Conservation (phyloP, 441 rosid genomes). For the Geranium incanum region DNA sequence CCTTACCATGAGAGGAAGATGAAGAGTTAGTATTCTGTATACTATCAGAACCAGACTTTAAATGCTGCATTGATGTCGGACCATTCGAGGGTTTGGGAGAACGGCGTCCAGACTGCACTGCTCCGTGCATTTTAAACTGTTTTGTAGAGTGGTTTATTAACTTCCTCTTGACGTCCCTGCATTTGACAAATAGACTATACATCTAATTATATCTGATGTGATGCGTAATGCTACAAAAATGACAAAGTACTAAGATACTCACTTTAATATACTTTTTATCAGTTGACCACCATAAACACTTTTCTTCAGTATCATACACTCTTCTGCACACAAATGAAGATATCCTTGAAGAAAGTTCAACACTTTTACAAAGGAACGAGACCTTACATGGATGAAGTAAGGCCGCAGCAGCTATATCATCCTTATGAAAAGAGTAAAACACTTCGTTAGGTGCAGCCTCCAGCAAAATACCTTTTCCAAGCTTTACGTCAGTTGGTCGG, state of each 20-base stretch:
- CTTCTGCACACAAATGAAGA: conserved; percentile 77
- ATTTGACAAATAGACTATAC: neutral
- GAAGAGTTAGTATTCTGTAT: conserved; percentile 49
- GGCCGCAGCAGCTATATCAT: conserved; percentile 75
- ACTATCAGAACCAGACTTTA: conserved; percentile 55
- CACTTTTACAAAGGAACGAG: conserved; percentile 68
- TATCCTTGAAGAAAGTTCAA: conserved; percentile 58
- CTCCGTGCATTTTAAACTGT: conserved; percentile 68
- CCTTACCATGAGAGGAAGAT: conserved; percentile 63
- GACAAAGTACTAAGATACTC: conserved; percentile 25
- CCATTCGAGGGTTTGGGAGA: conserved; percentile 78
- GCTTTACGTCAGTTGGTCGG: conserved; percentile 71
- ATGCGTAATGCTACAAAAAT: neutral
- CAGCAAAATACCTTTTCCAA: conserved; percentile 74
- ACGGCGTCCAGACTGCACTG: conserved; percentile 70
- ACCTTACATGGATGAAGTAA: conserved; percentile 88
- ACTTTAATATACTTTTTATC: conserved; percentile 73
- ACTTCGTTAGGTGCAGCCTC: conserved; percentile 89
- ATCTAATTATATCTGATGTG: neutral
- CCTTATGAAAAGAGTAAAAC: conserved; percentile 87
- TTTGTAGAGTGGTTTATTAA: conserved; percentile 66
- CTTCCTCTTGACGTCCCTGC: conserved; percentile 67
- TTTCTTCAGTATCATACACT: conserved; percentile 66
- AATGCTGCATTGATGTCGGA: conserved; percentile 61
- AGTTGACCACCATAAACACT: conserved; percentile 86